Conservation (phyloP, 768 basidiomycete genomes). For the Pleurotus tuoliensis region DNA sequence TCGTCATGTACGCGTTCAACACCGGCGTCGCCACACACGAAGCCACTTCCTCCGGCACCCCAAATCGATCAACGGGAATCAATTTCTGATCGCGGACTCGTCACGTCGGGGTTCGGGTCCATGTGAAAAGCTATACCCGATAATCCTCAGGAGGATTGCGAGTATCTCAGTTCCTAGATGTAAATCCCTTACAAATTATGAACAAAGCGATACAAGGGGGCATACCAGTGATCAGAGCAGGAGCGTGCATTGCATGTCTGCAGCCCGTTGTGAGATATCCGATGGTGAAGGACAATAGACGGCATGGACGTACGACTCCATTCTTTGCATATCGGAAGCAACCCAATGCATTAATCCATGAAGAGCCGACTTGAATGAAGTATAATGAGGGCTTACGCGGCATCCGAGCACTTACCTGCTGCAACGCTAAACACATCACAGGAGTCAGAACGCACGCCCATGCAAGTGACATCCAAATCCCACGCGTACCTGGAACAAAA, state of each 20-base stretch:
- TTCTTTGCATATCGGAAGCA: conserved; percentile 47
- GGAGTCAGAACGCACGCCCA: no score
- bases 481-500: conserved; percentile 45
- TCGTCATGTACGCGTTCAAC: conserved; percentile 51
- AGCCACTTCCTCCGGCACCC: conserved; percentile 46
- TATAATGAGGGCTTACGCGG: conserved; percentile 51
- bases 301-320: conserved; percentile 36
- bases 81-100: conserved; percentile 26
- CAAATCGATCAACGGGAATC: conserved; percentile 51
- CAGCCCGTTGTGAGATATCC: no score
- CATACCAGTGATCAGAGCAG: conserved; percentile 44
- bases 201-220: background rate
- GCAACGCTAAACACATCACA: conserved; percentile 32
- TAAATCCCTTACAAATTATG: background rate
- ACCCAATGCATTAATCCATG: conserved; percentile 55
- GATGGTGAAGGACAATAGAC: no score
- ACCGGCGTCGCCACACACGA: conserved; percentile 46
- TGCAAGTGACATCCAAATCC: background rate
- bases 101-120: background rate
- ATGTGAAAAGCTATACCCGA: conserved; percentile 18
- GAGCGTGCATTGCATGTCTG: conserved; percentile 50
- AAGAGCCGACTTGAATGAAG: conserved; percentile 51
- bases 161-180: conserved; percentile 44
- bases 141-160: conserved; percentile 30
- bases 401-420: conserved; percentile 24